Base-by-base conservation (phyloP, 2,329 filamentous ascomycete species). In the Penicillium sp. region DNA sequence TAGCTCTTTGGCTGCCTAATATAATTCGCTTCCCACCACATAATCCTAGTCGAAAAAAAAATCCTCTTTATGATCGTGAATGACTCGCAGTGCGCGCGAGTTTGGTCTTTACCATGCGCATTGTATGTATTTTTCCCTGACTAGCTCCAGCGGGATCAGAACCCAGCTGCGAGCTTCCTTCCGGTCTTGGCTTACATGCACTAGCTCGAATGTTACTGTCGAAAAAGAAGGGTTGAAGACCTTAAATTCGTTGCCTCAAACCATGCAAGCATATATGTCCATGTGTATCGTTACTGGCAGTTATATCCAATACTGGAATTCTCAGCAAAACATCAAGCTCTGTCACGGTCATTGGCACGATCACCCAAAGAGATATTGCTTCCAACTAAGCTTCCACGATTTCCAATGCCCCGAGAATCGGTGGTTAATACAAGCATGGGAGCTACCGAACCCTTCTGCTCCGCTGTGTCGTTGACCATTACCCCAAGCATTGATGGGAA, bases 401-500 rank as follows among this genome's bases (percentile, higher is more conserved):
- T 70, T 71, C 69, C 69, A 72, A 7, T 62, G 64, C 6, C 68
- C 60, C 10, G 62, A 60, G 60, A 71, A 71, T 9, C 67, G 62
- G 58, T 70, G 69, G 33, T 72, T 70, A 3, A 71, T 51, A 49
- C 68, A 71, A 3, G 68, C 68, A 26, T 68, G 57, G 1, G 41
- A n/a, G 34, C 61, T 67, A 2, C 38, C 16, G 42, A 70, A 71
- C 0, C 36, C 47, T 51, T 68, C 64, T 0, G 68, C 53, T 3
- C 64, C 63, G 42, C 66, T 69, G 47, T 71, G 68, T 33, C 69
- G 58, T 52, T 71, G 69, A 13, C 69, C 69, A 54, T 70, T 71
- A 0, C 66, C 69, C 69, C 69, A 72, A 2, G 60, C 65, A 67
- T 96, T 96, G 34, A 96, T 75, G 0, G 93, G 93, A 42, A 97